phyloP scores from a whole-genome alignment of 2,329 filamentous ascomycete species.

The Exophiala calicioides region DNA sequence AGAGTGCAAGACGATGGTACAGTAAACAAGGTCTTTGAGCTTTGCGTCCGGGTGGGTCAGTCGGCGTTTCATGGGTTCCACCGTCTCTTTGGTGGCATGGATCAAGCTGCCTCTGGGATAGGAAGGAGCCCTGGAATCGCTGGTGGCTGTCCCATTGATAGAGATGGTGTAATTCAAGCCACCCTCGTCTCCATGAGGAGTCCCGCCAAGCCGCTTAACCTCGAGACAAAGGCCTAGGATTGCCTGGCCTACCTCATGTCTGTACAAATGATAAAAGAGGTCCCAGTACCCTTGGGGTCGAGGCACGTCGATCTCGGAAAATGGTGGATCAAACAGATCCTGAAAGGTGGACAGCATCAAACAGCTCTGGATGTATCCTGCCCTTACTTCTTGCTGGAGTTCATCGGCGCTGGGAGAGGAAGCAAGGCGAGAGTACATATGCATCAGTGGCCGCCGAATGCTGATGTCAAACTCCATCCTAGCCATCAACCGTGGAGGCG shows the following conservation, averaged over 20 bases:
- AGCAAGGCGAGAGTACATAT: conserved; percentile 34
- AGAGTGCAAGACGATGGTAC: conserved; percentile 25
- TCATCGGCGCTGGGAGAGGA: conserved; percentile 22
- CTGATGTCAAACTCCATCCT: conserved; percentile 35
- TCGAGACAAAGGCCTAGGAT: conserved; percentile 27
- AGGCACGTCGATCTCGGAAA: conserved; percentile 33
- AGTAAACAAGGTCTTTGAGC: conserved; percentile 29
- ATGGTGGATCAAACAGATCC: conserved; percentile 37
- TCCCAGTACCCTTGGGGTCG: conserved; percentile 31
- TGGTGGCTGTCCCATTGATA: background rate
- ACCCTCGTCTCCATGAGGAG: background rate
- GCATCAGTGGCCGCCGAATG: conserved; percentile 35
- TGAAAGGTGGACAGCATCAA: conserved; percentile 35
- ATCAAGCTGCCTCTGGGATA: conserved; percentile 24
- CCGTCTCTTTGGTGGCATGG: conserved; percentile 21
- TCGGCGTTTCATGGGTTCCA: conserved; percentile 28
- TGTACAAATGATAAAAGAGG: conserved; percentile 29
- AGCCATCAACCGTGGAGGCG: conserved; percentile 28
- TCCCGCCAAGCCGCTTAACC: conserved; percentile 19
- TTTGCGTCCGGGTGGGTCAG: conserved; percentile 22
- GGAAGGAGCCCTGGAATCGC: conserved; percentile 2
- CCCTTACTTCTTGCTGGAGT: conserved; percentile 28
- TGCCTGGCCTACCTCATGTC: conserved; percentile 24
- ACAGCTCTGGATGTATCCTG: conserved; percentile 33
- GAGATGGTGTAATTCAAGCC: background rate